Percentiles rank a stretch among this genome's conserved stretches.
Conservation (phyloP, 2,329 filamentous ascomycete genomes). For the Phialemonium atrogriseum region DNA sequence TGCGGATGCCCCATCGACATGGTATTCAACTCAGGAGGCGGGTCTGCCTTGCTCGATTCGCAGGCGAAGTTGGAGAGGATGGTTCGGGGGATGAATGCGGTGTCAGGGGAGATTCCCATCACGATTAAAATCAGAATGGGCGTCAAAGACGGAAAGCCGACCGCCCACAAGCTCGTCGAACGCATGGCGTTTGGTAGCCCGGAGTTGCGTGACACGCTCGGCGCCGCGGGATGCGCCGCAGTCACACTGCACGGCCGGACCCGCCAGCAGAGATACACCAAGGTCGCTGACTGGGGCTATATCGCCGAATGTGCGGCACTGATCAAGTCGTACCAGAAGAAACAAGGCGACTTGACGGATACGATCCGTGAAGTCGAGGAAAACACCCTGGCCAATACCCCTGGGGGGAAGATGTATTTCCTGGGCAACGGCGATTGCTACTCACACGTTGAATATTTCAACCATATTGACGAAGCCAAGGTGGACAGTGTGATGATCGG, state of each 20-base stretch:
- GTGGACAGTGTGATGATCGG: constrained; percentile 96
- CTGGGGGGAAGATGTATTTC: constrained; percentile 71
- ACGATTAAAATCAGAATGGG: constrained; percentile 94
- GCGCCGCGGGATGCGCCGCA: constrained; percentile 81
- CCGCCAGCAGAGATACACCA: constrained; percentile 89
- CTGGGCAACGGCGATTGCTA: constrained; percentile 95
- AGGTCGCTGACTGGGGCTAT: constrained; percentile 88
- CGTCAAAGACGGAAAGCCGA: constrained; percentile 70
- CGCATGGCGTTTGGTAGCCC: constrained; percentile 72
- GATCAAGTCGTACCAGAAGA: constrained; percentile 69
- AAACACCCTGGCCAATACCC: constrained; percentile 59
- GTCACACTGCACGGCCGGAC: constrained; percentile 91
- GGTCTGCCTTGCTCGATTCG: constrained; percentile 84
- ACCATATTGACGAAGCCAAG: constrained; percentile 65
- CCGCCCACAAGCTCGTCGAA: constrained; percentile 72
- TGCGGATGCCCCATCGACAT: constrained; percentile 96
- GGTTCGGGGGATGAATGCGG: constrained; percentile 88
- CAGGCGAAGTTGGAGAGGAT: constrained; percentile 89
- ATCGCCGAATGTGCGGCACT: constrained; percentile 84
- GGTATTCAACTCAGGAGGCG: constrained; percentile 79
- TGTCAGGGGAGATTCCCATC: constrained; percentile 84
- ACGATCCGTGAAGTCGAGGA: constrained; percentile 71
- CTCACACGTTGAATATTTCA: constrained; percentile 80
- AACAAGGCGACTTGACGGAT: constrained; percentile 59
- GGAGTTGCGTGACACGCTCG: constrained; percentile 61